Percentiles rank a stretch among this genome's conserved stretches.
Evolutionary conservation across 129 eudicot species (phyloP).

Genomic region (Solidago caesia): DNA sequence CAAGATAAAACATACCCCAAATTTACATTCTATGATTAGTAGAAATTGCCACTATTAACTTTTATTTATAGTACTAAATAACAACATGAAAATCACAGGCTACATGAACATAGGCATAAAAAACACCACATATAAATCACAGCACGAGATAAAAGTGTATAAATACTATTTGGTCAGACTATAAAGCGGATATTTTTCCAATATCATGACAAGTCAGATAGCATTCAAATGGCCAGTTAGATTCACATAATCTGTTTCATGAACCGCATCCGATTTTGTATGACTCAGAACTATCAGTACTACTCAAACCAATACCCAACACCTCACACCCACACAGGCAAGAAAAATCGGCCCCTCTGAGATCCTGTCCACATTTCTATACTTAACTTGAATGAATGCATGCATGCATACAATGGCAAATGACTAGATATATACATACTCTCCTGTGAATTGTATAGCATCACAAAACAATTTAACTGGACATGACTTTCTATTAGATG

Average conservation of each 20-base stretch:
- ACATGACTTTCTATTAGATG: not conserved
- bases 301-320: not conserved
- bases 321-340: not conserved
- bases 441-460: too few species aligned
- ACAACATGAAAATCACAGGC: too few species aligned
- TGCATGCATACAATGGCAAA: too few species aligned
- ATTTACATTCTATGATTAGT: too few species aligned
- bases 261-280: not conserved
- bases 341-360: not conserved
- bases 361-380: not conserved
- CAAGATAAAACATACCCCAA: too few species aligned
- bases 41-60: too few species aligned
- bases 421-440: too few species aligned
- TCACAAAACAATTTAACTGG: not conserved
- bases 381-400: not conserved
- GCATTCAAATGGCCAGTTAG: not conserved
- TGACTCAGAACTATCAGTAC: not conserved
- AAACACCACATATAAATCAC: too few species aligned
- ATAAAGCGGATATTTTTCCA: not conserved
- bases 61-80: too few species aligned
- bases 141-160: too few species aligned
- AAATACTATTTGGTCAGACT: constrained; percentile 3
- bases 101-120: too few species aligned
- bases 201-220: constrained; percentile 8
- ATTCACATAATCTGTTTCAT: not conserved